Conservation (phyloP, 169 alveolate species). For the Plasmodium reichenowi region DNA sequence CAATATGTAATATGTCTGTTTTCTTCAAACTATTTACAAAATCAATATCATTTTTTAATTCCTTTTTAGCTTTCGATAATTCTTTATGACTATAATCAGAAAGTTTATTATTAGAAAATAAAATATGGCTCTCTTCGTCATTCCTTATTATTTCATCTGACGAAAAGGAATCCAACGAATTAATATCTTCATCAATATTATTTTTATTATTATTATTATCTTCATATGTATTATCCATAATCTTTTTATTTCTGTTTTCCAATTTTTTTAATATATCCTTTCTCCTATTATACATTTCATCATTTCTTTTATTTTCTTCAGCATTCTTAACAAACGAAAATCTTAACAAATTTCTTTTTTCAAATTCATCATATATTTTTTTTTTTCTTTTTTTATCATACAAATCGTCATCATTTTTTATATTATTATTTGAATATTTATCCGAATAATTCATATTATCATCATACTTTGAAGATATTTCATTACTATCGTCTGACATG, state of each 20-base stretch:
- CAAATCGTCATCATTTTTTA: background rate
- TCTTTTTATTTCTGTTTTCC: background rate
- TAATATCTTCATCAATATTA: background rate
- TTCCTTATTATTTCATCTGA: background rate
- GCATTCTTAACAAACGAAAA: constrained; percentile 68
- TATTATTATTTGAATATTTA: background rate
- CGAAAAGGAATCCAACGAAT: background rate
- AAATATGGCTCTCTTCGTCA: background rate
- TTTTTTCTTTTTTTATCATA: background rate
- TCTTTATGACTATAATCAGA: constrained; percentile 18
- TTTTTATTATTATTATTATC: background rate
- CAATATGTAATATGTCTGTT: constrained; percentile 7
- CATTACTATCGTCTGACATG: background rate
- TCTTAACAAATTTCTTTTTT: constrained; percentile 57
- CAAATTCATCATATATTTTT: constrained; percentile 20
- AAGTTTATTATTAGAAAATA: background rate
- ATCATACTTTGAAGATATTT: background rate
- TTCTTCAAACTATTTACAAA: constrained; percentile 27
- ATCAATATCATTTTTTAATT: constrained; percentile 26
- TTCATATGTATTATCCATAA: background rate
- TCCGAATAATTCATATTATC: background rate
- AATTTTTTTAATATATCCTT: constrained; percentile 12
- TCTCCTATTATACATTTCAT: constrained; percentile 23
- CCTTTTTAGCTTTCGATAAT: constrained; percentile 25
- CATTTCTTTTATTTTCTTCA: constrained; percentile 45